A percentile compares a stretch with the other conserved stretches of the same genome.
Conservation (phyloP, 257 asterid species). For the Apocynum venetum region DNA sequence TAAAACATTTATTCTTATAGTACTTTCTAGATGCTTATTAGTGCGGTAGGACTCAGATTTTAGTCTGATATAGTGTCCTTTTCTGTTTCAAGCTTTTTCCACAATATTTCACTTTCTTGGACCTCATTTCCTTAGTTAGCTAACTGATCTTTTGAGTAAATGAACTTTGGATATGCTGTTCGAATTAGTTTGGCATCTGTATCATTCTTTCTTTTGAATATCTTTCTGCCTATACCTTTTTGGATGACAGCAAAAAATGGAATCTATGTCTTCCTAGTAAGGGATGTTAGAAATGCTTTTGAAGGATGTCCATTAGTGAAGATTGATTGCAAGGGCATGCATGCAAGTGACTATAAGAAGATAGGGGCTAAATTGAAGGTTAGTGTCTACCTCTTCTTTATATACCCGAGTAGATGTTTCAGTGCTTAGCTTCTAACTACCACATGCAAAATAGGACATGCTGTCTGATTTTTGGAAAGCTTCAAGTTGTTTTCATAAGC, state of each 20-base stretch:
- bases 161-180: background rate
- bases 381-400: constrained; percentile 6
- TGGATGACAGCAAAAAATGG: constrained; percentile 69
- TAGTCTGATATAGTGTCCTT: background rate
- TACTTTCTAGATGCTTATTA: background rate
- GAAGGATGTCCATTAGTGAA: constrained; percentile 84
- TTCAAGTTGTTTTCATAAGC: background rate
- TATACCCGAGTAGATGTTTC: background rate
- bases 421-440: background rate
- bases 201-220: background rate
- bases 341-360: constrained; percentile 92
- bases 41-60: background rate
- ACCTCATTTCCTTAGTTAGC: background rate
- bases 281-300: constrained; percentile 84
- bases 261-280: constrained; percentile 62
- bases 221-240: background rate
- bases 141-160: background rate
- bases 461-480: background rate
- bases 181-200: background rate
- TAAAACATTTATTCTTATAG: background rate
- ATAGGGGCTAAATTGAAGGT: constrained; percentile 96
- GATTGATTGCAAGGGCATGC: constrained; percentile 90
- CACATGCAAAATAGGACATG: background rate
- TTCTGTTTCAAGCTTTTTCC: background rate
- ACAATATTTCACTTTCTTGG: background rate